A percentile compares a stretch with the other conserved stretches of the same genome.
These are phyloP conservation scores for Primulina huaijiensis DNA, from an alignment of 257 asterid species.

Conservation along the genomic window DNA sequence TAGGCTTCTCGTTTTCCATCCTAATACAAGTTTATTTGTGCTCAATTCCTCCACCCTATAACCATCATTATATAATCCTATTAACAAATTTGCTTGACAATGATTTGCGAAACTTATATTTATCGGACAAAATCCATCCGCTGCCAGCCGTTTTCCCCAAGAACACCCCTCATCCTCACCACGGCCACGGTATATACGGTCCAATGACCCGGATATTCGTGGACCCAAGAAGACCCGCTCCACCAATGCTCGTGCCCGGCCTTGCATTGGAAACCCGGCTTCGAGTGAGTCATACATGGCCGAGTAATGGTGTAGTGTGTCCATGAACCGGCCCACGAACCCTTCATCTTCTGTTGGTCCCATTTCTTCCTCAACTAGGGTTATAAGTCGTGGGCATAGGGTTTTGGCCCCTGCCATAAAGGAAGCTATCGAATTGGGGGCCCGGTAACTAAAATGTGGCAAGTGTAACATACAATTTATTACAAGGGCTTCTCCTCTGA, in stretches of 20 bases:
- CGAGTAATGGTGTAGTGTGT: conserved; percentile 60
- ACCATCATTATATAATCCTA: conserved; percentile 31
- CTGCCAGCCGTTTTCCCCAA: conserved; percentile 57
- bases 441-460: conserved; percentile 59
- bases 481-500: conserved; percentile 63
- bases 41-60: neutral
- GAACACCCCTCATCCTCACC: conserved; percentile 38
- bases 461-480: conserved; percentile 72
- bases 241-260: conserved; percentile 54
- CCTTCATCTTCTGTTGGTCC: conserved; percentile 37
- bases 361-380: conserved; percentile 68
- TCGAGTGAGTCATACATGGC: conserved; percentile 67
- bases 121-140: conserved; percentile 39
- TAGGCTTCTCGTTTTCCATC: conserved; percentile 74
- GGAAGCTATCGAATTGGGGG: conserved; percentile 53
- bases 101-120: conserved; percentile 64
- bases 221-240: conserved; percentile 77
- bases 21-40: conserved; percentile 36
- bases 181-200: conserved; percentile 38
- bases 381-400: conserved; percentile 51
- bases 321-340: conserved; percentile 70
- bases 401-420: conserved; percentile 52
- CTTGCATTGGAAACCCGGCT: conserved; percentile 75
- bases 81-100: conserved; percentile 62
- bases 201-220: conserved; percentile 47